Evolutionary conservation across 2,329 filamentous ascomycete genomes (phyloP).

Genomic region (Colletotrichum nymphaeae): DNA sequence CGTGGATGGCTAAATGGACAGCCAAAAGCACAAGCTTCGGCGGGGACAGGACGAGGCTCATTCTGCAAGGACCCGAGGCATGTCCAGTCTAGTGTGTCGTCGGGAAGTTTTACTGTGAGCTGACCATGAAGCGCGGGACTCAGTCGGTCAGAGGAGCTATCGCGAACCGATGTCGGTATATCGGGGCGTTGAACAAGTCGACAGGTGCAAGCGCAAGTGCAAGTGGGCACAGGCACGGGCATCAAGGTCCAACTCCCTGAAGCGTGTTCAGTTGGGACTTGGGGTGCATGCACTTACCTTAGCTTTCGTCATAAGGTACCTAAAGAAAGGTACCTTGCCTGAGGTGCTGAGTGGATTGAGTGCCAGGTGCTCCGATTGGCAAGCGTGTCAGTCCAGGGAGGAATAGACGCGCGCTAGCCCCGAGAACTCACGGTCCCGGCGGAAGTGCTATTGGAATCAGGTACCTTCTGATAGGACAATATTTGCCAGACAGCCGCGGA

Average conservation of each 20-base stretch:
- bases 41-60: slow-evolving; percentile 64
- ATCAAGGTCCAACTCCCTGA: slow-evolving; percentile 3
- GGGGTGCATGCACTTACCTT: slow-evolving; percentile 13
- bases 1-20: slow-evolving; percentile 74
- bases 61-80: slow-evolving; percentile 41
- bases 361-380: background rate
- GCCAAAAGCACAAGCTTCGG: slow-evolving; percentile 80
- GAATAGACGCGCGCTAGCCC: slow-evolving; percentile 24
- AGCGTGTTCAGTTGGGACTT: background rate
- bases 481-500: slow-evolving; percentile 20
- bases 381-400: background rate
- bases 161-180: background rate
- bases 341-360: background rate
- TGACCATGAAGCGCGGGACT: background rate
- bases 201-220: background rate
- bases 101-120: background rate
- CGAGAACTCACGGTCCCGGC: background rate
- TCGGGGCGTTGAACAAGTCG: background rate
- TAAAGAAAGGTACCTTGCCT: background rate
- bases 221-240: background rate
- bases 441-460: slow-evolving; percentile 10
- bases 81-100: slow-evolving; percentile 16
- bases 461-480: slow-evolving; percentile 30
- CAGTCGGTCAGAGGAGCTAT: background rate
- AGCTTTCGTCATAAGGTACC: slow-evolving; percentile 25